A percentile compares a stretch with the other conserved stretches of the same genome.
These are phyloP conservation scores for Musa schizocarpa DNA, from an alignment of 176 grass and related monocot genomes.

Conservation along the genomic window DNA sequence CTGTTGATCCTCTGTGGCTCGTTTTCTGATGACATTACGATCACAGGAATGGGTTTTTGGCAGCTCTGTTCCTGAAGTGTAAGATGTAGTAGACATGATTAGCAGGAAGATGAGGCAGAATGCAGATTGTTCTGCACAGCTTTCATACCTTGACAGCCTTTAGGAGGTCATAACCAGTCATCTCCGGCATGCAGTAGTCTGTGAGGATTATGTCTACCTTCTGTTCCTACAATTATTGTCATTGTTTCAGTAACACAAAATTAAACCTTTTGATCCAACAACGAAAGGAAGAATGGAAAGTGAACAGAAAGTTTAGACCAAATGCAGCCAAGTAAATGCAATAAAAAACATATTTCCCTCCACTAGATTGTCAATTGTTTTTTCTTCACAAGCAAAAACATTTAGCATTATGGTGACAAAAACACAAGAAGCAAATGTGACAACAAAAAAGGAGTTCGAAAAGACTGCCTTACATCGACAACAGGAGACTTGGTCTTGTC, in stretches of 20 bases:
- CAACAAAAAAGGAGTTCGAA: no score
- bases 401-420: no score
- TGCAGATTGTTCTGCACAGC: neutral
- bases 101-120: neutral
- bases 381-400: no score
- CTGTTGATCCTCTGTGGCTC: conserved; percentile 96
- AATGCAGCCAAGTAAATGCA: no score
- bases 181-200: conserved; percentile 98
- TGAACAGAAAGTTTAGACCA: no score
- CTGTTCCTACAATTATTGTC: conserved; percentile 44
- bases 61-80: conserved; percentile 56
- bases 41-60: conserved; percentile 68
- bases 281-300: neutral
- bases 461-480: conserved; percentile 26
- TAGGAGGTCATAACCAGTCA: conserved; percentile 95
- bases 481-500: conserved; percentile 42
- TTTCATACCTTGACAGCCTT: conserved; percentile 71
- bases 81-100: neutral
- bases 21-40: conserved; percentile 97
- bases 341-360: no score
- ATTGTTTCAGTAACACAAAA: neutral
- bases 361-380: no score
- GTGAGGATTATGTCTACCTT: conserved; percentile 91
- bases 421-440: no score
- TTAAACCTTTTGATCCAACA: neutral